Conservation (phyloP, 257 asterid species). For the Salvia miltiorrhiza region DNA sequence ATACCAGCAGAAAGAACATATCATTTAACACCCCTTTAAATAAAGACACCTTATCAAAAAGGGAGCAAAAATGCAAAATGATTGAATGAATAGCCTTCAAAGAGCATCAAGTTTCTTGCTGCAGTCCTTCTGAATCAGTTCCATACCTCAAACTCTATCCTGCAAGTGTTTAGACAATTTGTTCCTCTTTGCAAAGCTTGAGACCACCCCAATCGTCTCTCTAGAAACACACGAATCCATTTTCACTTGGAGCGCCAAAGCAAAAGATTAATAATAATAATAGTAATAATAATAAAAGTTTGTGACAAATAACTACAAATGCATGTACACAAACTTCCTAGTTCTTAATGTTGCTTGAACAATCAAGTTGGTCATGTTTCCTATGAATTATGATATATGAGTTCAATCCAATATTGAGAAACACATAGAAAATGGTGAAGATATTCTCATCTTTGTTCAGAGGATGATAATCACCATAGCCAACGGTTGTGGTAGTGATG, state of each 20-base stretch:
- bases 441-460: conserved; percentile 55
- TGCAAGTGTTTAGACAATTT: conserved; percentile 56
- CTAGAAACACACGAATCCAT: conserved; percentile 18
- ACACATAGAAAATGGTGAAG: conserved; percentile 51
- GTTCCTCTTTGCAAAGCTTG: conserved; percentile 77
- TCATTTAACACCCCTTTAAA: conserved; percentile 74
- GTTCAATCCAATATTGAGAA: conserved; percentile 65
- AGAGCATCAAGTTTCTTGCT: conserved; percentile 71
- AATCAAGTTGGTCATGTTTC: conserved; percentile 87
- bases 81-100: conserved; percentile 76
- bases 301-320: background rate
- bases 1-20: conserved; percentile 87
- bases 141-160: conserved; percentile 76
- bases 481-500: conserved; percentile 59
- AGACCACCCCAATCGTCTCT: conserved; percentile 70
- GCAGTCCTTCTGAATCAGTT: conserved; percentile 84
- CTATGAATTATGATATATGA: conserved; percentile 72
- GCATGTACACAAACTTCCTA: conserved; percentile 61
- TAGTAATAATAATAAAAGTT: too few species aligned
- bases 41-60: conserved; percentile 67
- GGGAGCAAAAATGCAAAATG: conserved; percentile 52
- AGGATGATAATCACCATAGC: conserved; percentile 78
- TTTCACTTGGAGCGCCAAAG: background rate
- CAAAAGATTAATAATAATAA: background rate
- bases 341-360: conserved; percentile 77